Evolutionary conservation across 1,139 yeast genomes (phyloP).

Genomic region (Yamadazyma jaroonii): DNA sequence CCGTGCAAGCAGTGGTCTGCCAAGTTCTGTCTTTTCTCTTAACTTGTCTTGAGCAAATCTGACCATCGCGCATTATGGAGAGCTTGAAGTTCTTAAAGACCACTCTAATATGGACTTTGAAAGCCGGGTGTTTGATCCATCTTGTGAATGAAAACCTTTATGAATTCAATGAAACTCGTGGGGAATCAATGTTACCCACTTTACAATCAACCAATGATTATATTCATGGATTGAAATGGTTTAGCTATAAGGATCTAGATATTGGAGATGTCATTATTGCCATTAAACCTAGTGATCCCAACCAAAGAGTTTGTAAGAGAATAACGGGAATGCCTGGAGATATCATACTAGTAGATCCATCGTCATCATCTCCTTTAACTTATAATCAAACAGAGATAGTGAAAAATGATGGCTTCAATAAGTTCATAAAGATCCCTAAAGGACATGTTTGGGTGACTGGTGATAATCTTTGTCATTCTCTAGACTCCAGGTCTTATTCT

Average conservation of each 20-base stretch:
- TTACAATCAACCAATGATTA: constrained; percentile 71
- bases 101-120: constrained; percentile 45
- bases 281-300: constrained; percentile 84
- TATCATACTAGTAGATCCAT: constrained; percentile 74
- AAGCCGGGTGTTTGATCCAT: constrained; percentile 71
- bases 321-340: constrained; percentile 98
- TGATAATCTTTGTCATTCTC: constrained; percentile 82
- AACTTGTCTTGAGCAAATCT: too few relatives aligned
- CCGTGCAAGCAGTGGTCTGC: too few relatives aligned
- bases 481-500: constrained; percentile 87
- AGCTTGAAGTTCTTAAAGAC: constrained; percentile 28
- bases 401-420: constrained; percentile 48
- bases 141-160: constrained; percentile 62
- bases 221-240: constrained; percentile 70
- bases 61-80: constrained; percentile 3
- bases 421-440: constrained; percentile 66
- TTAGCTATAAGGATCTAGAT: constrained; percentile 49
- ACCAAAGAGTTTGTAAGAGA: constrained; percentile 83
- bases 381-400: constrained; percentile 27
- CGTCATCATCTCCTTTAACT: constrained; percentile 54
- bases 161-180: constrained; percentile 80
- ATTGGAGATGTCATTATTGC: constrained; percentile 92
- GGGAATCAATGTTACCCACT: constrained; percentile 96
- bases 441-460: constrained; percentile 99
- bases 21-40: too few relatives aligned